Percentiles rank a stretch among this genome's conserved stretches.
Evolutionary conservation across 352 stramenopile species (phyloP).

Genomic region (Pythium phragmitis): DNA sequence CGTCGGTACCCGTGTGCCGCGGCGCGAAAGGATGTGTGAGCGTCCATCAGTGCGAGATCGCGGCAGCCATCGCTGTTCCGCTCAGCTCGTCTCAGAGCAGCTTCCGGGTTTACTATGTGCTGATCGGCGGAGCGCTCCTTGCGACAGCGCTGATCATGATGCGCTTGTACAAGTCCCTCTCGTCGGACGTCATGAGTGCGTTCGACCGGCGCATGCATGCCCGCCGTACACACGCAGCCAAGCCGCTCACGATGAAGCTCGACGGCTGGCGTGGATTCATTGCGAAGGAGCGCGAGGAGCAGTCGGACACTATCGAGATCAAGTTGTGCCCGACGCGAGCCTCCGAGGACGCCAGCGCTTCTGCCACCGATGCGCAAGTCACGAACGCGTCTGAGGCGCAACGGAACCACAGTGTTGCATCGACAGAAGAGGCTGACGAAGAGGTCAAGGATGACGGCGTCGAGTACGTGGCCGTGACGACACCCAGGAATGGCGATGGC

Average conservation of each 20-base stretch:
- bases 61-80: not conserved
- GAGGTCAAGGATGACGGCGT: not conserved
- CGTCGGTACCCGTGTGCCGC: slow-evolving; percentile 18
- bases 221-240: slow-evolving; percentile 3
- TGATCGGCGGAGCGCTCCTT: not conserved
- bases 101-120: slow-evolving; percentile 9
- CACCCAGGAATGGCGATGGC: not conserved
- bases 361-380: not conserved
- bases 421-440: slow-evolving; percentile 16
- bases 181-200: not conserved
- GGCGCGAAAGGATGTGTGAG: slow-evolving; percentile 29
- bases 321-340: slow-evolving; percentile 25
- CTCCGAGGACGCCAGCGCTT: not conserved
- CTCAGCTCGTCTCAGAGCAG: not conserved
- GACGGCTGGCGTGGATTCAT: slow-evolving; percentile 34
- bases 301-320: slow-evolving; percentile 28
- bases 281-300: slow-evolving; percentile 15
- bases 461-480: slow-evolving; percentile 5
- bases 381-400: not conserved
- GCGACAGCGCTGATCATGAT: slow-evolving; percentile 2
- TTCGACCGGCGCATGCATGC: not conserved
- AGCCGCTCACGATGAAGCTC: slow-evolving; percentile 33
- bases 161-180: slow-evolving; percentile 11
- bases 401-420: not conserved
- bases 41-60: slow-evolving; percentile 28